Percentiles rank a stretch among this genome's conserved stretches.
These are phyloP conservation scores for Cryphonectria nitschkei DNA, from an alignment of 2,329 filamentous ascomycete genomes.

Conservation along the genomic window DNA sequence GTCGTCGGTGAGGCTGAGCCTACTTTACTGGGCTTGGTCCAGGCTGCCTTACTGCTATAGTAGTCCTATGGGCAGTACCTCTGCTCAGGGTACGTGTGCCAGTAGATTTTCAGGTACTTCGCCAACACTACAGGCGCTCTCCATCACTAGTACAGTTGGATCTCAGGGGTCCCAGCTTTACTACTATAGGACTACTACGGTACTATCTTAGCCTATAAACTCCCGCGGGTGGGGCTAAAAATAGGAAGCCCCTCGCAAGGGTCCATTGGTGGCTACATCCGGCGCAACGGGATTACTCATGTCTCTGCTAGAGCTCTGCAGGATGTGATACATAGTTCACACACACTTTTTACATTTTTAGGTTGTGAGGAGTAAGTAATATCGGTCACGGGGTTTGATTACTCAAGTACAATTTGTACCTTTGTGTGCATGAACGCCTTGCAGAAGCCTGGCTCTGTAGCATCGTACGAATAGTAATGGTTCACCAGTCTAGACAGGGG, in stretches of 20 bases:
- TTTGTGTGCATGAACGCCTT: not conserved
- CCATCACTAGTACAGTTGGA: not conserved
- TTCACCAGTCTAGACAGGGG: not conserved
- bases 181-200: not conserved
- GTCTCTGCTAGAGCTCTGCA: too few species aligned
- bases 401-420: not conserved
- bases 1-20: constrained; percentile 12
- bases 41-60: not conserved
- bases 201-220: not conserved
- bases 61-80: not conserved
- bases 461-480: not conserved
- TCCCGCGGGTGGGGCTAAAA: constrained; percentile 7
- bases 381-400: not conserved
- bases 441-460: not conserved
- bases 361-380: not conserved
- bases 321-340: too few species aligned
- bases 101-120: not conserved
- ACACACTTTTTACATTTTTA: too few species aligned
- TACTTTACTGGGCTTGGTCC: not conserved
- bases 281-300: not conserved
- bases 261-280: not conserved
- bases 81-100: not conserved
- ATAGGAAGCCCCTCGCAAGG: not conserved
- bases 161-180: constrained; percentile 4
- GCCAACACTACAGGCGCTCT: not conserved